phyloP scores from a whole-genome alignment of 225 moss, liverwort and hornwort genomes.

The Takakia lepidozioides region DNA sequence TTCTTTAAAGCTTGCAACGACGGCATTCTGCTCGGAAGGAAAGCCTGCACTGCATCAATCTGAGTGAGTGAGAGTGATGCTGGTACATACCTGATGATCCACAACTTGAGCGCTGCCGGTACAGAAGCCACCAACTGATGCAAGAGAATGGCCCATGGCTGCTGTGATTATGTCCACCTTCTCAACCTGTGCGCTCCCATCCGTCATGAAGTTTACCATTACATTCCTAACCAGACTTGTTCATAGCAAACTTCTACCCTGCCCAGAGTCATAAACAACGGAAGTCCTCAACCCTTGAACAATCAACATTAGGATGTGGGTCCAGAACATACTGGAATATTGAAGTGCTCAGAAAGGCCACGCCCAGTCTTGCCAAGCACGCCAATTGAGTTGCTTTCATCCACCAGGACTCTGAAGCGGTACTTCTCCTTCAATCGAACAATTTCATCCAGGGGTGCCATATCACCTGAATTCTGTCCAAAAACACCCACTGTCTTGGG shows the following conservation, averaged over 20 bases:
- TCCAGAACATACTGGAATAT: conserved; percentile 52
- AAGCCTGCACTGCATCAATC: too few relatives aligned
- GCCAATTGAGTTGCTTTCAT: conserved; percentile 89
- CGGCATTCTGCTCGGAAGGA: too few relatives aligned
- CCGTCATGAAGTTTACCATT: too few relatives aligned
- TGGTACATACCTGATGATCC: conserved; percentile 78
- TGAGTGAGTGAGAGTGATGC: too few relatives aligned
- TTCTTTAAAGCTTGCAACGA: too few relatives aligned
- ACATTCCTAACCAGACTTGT: too few relatives aligned
- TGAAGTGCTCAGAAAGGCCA: conserved; percentile 83
- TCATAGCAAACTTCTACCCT: too few relatives aligned
- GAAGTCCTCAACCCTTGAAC: too few relatives aligned
- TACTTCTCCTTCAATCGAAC: conserved; percentile 83
- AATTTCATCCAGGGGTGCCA: conserved; percentile 80
- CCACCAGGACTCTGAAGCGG: conserved; percentile 77
- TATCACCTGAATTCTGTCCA: conserved; percentile 76
- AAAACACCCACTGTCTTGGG: too few relatives aligned
- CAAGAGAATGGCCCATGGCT: conserved; percentile 84
- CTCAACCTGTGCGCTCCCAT: conserved; percentile 82
- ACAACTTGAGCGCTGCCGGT: conserved; percentile 86
- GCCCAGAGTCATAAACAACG: too few relatives aligned
- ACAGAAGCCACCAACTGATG: conserved; percentile 92
- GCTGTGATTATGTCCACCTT: conserved; percentile 89
- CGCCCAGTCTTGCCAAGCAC: conserved; percentile 87
- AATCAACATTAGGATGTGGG: too few relatives aligned